Evolutionary conservation across 768 basidiomycete species (phyloP), one percentile per base, ranked within the genome.

Genomic region (Suillus weaverae): DNA sequence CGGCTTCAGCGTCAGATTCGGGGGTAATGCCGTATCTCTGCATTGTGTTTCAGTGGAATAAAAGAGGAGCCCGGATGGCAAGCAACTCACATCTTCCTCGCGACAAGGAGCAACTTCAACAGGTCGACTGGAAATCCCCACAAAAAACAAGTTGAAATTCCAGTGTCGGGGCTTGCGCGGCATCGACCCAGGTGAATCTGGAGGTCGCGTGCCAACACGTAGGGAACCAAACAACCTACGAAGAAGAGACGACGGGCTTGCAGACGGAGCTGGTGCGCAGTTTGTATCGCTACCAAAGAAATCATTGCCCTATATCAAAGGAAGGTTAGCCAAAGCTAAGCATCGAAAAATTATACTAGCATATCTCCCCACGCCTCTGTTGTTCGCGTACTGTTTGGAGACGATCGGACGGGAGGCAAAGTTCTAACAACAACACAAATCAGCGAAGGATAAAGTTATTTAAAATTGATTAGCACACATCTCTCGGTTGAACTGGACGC

Each of bases 301-400:
- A 3, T 50, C 22, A 13, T 50, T 50, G 48, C 48, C 48, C 48
- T 48, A 20, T 11, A 22, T n/a, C 44, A n/a, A n/a, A 6, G 22
- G 11, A 2, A 48, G 10, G 22, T 22, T 22, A 2, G 46, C n/a
- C 11, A 22, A 11, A 48, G 46, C 46, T 48, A 6, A 50, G 13
- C 14, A 26, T 14, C 3, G 10, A 46, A 50, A 50, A 16, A 13
- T 7, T 3, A 50, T 14, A 26, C 48, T 26, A 7, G 26, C 74
- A 7, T 63, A 35, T 9, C 22, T 38, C 16, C 41, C 30, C 5
- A 26, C 5, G 9, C 56, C 56, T 20, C 36, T 22, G 56, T 80
- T 75, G 46, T 71, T 70, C 10, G 69, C 48, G 10, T 11, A 2
- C 48, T 50, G 22, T 26, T 50, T 50, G 6, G 22, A 26, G 26